phyloP scores from a whole-genome alignment of 169 alveolate genomes.

The Plasmodium knowlesi region DNA sequence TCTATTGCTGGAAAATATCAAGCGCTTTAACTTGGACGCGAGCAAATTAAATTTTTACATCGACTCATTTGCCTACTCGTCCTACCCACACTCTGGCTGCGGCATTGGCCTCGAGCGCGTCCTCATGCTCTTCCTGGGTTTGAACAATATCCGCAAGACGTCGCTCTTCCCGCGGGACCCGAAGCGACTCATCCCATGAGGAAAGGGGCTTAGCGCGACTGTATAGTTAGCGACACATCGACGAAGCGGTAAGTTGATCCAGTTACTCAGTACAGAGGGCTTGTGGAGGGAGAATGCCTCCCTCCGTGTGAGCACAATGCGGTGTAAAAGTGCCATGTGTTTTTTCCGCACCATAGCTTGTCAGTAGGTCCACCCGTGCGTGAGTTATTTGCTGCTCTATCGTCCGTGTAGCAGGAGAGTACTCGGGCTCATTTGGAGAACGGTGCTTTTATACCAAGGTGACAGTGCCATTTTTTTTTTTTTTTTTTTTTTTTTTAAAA shows the following conservation, averaged over 20 bases:
- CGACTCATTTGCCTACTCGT: conserved; percentile 96
- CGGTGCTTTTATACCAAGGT: background rate
- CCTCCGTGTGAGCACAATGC: background rate
- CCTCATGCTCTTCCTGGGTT: conserved; percentile 95
- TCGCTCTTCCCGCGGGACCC: conserved; percentile 99
- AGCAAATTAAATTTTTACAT: conserved; percentile 93
- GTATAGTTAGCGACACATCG: background rate
- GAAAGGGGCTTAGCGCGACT: background rate
- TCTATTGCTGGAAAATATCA: conserved; percentile 87
- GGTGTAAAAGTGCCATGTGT: background rate
- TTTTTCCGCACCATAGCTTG: background rate
- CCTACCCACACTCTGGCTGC: conserved; percentile 99
- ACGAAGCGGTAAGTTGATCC: background rate
- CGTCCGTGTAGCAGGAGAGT: background rate
- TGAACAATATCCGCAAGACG: conserved; percentile 96
- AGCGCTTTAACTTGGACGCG: conserved; percentile 90
- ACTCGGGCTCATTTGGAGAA: background rate
- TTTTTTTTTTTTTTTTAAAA: no score
- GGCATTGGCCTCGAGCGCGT: conserved; percentile 99
- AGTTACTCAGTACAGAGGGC: background rate
- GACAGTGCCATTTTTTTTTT: background rate
- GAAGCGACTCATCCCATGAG: conserved; percentile 95
- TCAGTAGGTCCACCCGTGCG: background rate
- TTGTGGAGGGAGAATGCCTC: no score
- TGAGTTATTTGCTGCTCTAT: background rate